Base-by-base conservation (phyloP, 805 yeast species). In the Candida taoyuanica region DNA sequence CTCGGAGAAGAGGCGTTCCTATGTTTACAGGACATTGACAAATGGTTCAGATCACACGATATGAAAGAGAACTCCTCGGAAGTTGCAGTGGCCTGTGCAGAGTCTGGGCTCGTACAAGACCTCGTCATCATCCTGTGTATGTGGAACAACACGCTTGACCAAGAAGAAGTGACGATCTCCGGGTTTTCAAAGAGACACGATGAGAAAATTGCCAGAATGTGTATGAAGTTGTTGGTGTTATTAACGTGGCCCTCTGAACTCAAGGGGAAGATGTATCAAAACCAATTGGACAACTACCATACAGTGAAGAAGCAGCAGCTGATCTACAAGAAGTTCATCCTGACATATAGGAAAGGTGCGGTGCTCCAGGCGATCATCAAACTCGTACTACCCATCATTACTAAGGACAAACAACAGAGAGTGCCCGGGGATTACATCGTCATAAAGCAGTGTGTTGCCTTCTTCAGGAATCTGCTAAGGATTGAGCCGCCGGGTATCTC, bases 71-170 rank as follows among this genome's bases (percentile, higher is more conserved):
- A 75, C 37, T 68, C 80, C 13, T 81, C 78, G 70, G 87, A 82
- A 43, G 96, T 91, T 5, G 95, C 96, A 0, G 70, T 85, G 35
- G 95, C 96, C 1, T 81, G 94, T 46, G 84, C 87, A 5, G 91
- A 85, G 37, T 77, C 84, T 12, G 82, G 83, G 1, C 66, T 93
- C 9, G 81, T 91, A 1, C 78, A 76, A 49, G 98, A 91, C 60
- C 60, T 93, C 37, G 57, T 82, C 5, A 82, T 80, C 8, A 87
- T 93, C 17, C 57, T 93, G 31, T 69, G 82, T 17, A 80, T 77
- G 52, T 85, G 91, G 86, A 87, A 83, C 34, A 59, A 53, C 13
- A 64, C 67, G 21, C 51, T 59, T 24, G 59, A 61, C 3, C 13
- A 36, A 4, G 43, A 47, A 29, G 45, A 55, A 36, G 48, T 49